Percentiles rank a stretch among this genome's conserved stretches.
Evolutionary conservation across 1,284 basidiomycete genomes (phyloP).

Genomic region (Rhodotorula sp.): DNA sequence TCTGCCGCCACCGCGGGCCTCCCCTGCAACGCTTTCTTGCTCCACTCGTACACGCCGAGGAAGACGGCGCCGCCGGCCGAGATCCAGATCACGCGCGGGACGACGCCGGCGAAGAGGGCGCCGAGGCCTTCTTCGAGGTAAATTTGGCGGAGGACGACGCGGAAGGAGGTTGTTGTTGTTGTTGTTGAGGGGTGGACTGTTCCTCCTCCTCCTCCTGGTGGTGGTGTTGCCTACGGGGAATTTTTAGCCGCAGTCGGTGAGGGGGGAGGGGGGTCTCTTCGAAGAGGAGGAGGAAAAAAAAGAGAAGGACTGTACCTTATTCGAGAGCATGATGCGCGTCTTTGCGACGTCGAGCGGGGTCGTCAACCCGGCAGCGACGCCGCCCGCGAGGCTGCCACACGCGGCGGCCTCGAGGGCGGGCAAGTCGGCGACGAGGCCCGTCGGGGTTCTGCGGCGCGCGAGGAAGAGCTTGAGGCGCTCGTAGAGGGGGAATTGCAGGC

Average conservation of each 20-base stretch:
- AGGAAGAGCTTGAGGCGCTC: conserved; percentile 76
- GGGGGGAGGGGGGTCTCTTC: too few relatives aligned
- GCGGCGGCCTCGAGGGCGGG: conserved; percentile 75
- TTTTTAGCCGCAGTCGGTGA: background rate
- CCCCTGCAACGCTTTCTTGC: conserved; percentile 20
- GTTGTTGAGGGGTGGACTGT: background rate
- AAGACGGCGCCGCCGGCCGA: conserved; percentile 96
- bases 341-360: conserved; percentile 97
- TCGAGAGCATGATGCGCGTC: conserved; percentile 85
- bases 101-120: conserved; percentile 81
- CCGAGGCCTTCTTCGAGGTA: conserved; percentile 68
- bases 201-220: background rate
- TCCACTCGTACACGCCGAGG: conserved; percentile 79
- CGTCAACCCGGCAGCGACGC: conserved; percentile 81
- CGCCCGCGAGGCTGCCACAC: conserved; percentile 90
- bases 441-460: conserved; percentile 48
- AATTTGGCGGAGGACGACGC: conserved; percentile 54
- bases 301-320: background rate
- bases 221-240: background rate
- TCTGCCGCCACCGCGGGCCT: background rate
- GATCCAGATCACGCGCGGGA: conserved; percentile 93
- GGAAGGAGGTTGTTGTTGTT: conserved; percentile 2
- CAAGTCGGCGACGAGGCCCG: conserved; percentile 51
- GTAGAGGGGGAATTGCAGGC: conserved; percentile 95
- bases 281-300: background rate